Conservation (phyloP, 768 basidiomycete species). For the Saitozyma sp. region DNA sequence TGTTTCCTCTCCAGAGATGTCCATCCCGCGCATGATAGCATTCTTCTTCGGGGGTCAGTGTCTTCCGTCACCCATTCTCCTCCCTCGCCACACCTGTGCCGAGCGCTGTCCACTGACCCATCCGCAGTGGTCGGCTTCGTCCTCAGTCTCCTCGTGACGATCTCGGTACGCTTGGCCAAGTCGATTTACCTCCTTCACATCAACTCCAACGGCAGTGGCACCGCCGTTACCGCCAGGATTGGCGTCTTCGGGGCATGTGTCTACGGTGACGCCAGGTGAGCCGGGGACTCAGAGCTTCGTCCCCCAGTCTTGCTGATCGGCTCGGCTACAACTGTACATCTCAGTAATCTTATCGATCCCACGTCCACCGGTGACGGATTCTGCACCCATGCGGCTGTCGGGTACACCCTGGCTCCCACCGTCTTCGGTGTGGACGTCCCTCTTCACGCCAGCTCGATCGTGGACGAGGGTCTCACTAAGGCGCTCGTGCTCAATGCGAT, state of each 20-base stretch:
- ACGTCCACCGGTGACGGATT: background rate
- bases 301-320: background rate
- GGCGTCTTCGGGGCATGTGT: no score
- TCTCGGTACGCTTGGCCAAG: conserved; percentile 84
- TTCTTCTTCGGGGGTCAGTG: no score
- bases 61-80: no score
- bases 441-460: background rate
- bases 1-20: no score
- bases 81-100: no score
- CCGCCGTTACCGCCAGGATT: no score
- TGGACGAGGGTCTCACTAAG: conserved; percentile 25
- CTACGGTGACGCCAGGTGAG: conserved; percentile 20
- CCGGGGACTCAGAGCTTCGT: background rate
- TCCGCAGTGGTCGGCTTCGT: conserved; percentile 61
- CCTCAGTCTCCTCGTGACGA: conserved; percentile 70
- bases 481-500: conserved; percentile 37
- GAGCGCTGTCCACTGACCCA: background rate
- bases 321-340: background rate
- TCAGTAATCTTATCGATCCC: no score
- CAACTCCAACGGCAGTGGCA: no score
- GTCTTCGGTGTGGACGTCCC: background rate
- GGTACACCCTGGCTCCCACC: conserved; percentile 7
- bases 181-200: conserved; percentile 56
- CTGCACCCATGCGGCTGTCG: background rate
- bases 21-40: no score